Conservation (phyloP, 768 basidiomycete genomes). For the Austroboletus festivus region DNA sequence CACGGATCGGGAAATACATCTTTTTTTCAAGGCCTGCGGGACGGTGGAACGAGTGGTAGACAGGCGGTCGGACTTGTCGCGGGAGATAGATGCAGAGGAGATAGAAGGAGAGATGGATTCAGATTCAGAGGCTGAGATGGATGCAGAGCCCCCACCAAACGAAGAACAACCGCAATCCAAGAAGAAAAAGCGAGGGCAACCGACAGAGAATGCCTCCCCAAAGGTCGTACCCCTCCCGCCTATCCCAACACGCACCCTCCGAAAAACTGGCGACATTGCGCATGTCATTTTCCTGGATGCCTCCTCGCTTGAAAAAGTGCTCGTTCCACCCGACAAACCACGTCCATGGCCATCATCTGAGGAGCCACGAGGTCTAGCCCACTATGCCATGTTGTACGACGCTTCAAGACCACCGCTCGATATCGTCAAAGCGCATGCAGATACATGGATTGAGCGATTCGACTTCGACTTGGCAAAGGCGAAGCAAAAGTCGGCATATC, state of each 20-base stretch:
- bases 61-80: slow-evolving; percentile 40
- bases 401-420: slow-evolving; percentile 75
- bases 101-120: background rate
- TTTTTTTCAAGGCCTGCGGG: slow-evolving; percentile 76
- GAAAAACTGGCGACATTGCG: slow-evolving; percentile 62
- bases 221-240: slow-evolving; percentile 61
- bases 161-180: slow-evolving; percentile 29
- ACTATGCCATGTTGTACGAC: slow-evolving; percentile 64
- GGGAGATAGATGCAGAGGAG: slow-evolving; percentile 30
- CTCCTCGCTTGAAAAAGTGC: slow-evolving; percentile 65
- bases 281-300: slow-evolving; percentile 73
- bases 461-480: slow-evolving; percentile 59
- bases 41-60: slow-evolving; percentile 75
- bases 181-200: slow-evolving; percentile 31
- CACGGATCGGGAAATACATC: slow-evolving; percentile 72
- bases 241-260: slow-evolving; percentile 50
- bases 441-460: slow-evolving; percentile 71
- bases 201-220: slow-evolving; percentile 36
- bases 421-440: slow-evolving; percentile 71
- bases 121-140: background rate
- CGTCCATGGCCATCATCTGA: slow-evolving; percentile 64
- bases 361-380: slow-evolving; percentile 65
- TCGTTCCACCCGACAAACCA: slow-evolving; percentile 49
- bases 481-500: slow-evolving; percentile 62
- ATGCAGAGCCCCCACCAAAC: background rate